Evolutionary conservation across 148 eudicot species (phyloP).

Genomic region (Camellia lanceoleosa): DNA sequence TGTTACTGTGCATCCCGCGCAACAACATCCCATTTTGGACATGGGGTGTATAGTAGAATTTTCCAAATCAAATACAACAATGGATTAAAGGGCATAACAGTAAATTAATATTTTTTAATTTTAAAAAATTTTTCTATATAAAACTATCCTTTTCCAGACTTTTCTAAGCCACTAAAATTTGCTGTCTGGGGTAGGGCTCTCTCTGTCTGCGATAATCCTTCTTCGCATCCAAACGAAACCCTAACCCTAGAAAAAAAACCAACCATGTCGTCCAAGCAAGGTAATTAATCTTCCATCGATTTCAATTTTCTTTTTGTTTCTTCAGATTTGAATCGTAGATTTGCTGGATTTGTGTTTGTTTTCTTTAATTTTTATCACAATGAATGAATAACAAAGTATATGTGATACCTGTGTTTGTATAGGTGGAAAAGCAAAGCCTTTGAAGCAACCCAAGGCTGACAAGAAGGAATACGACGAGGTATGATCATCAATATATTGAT

Average conservation of each 20-base stretch:
- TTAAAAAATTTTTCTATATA: not conserved
- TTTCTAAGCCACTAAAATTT: not conserved
- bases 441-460: conserved; percentile 82
- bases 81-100: not conserved
- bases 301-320: not conserved
- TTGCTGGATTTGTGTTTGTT: not conserved
- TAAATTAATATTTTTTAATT: not conserved
- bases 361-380: not conserved
- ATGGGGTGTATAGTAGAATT: no score
- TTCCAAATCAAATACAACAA: no score
- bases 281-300: conserved; percentile 20
- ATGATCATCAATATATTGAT: not conserved
- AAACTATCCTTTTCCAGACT: not conserved
- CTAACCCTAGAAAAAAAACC: conserved; percentile 35
- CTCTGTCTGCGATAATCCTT: not conserved
- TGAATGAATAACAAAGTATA: no score
- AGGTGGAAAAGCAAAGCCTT: conserved; percentile 94
- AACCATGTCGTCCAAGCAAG: conserved; percentile 60
- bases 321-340: not conserved
- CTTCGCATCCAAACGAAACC: conserved; percentile 21
- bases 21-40: no score
- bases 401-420: not conserved
- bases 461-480: conserved; percentile 87
- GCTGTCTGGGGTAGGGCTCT: conserved; percentile 15
- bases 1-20: no score